Percentiles rank a stretch among this genome's conserved stretches.
Conservation (phyloP, 2,329 filamentous ascomycete species). For the Aspergillus chevalieri region DNA sequence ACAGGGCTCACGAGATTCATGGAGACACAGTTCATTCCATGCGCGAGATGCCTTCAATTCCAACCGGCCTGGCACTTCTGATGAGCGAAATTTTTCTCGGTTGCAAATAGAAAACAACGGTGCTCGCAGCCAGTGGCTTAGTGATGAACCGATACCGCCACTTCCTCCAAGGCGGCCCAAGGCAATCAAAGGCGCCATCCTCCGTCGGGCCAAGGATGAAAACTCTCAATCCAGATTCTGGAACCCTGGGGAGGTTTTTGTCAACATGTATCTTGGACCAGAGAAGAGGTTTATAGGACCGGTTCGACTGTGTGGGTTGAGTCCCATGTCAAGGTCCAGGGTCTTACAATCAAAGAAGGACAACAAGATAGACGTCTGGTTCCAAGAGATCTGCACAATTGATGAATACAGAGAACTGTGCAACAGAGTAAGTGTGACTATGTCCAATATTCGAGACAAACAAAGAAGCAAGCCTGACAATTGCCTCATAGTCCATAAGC, state of each 20-base stretch:
- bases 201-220: not conserved
- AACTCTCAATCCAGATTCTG: slow-evolving; percentile 8
- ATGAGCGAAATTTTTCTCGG: not conserved
- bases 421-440: slow-evolving; percentile 18
- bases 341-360: slow-evolving; percentile 15
- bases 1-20: not conserved
- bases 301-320: slow-evolving; percentile 24
- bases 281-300: slow-evolving; percentile 22
- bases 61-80: not conserved
- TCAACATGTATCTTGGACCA: slow-evolving; percentile 25
- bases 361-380: slow-evolving; percentile 22
- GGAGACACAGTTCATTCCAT: not conserved
- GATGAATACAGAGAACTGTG: slow-evolving; percentile 23
- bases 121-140: not conserved
- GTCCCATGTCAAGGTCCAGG: slow-evolving; percentile 1
- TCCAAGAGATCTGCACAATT: slow-evolving; percentile 25
- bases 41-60: not conserved
- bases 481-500: not conserved
- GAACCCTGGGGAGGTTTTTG: slow-evolving; percentile 23
- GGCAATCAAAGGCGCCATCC: not conserved
- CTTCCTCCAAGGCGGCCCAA: slow-evolving; percentile 8
- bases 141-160: not conserved
- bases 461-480: not conserved
- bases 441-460: not conserved
- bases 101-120: not conserved